These are phyloP conservation scores for Trichoderma hamatum DNA, from an alignment of 2,329 filamentous ascomycete species.

Conservation along the genomic window DNA sequence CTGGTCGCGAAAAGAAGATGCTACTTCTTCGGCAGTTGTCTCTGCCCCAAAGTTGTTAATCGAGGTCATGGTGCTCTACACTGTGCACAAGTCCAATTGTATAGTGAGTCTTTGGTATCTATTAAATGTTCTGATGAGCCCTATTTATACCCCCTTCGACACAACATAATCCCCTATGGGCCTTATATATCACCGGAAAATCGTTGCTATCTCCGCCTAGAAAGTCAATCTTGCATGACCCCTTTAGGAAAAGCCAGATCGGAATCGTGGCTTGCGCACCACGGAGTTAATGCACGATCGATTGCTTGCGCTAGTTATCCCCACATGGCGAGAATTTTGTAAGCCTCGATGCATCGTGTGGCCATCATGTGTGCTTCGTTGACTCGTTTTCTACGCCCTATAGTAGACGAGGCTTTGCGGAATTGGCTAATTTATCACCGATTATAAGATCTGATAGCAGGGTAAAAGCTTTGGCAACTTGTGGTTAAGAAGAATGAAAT, in stretches of 20 bases:
- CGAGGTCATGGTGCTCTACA: neutral
- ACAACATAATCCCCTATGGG: neutral
- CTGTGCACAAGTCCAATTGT: neutral
- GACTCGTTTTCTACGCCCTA: no score
- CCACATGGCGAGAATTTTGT: constrained; percentile 3
- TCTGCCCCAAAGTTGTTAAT: constrained; percentile 2
- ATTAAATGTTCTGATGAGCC: neutral
- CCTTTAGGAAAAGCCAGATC: constrained; percentile 16
- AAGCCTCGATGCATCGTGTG: neutral
- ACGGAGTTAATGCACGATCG: constrained; percentile 24
- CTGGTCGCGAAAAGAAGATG: neutral
- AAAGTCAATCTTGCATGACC: constrained; percentile 22
- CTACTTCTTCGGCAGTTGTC: constrained; percentile 20
- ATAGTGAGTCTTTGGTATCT: neutral
- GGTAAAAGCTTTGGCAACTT: neutral
- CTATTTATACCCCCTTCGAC: neutral
- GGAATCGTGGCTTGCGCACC: neutral
- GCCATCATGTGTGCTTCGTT: neutral
- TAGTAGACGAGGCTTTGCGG: no score
- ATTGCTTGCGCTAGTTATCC: constrained; percentile 9
- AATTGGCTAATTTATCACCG: no score
- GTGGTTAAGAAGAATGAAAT: neutral
- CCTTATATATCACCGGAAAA: neutral
- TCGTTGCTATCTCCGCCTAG: neutral
- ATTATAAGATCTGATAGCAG: no score